Evolutionary conservation across 805 yeast species (phyloP).

Genomic region (Yamadazyma takamatsuzukensis): DNA sequence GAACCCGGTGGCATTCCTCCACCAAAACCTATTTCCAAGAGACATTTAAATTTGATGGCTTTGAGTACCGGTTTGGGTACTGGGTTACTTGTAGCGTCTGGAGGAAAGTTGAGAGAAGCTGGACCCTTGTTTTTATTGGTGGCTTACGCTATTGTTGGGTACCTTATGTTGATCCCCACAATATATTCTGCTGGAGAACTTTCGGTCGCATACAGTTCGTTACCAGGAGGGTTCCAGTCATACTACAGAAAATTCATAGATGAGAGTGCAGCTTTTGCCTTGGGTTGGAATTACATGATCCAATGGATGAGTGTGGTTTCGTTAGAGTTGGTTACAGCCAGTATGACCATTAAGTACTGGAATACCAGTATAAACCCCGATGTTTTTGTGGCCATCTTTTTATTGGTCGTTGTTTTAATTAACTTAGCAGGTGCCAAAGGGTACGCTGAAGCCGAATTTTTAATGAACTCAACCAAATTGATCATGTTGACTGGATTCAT

Average conservation of each 20-base stretch:
- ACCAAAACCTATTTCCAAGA: conserved; percentile 17
- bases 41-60: conserved; percentile 28
- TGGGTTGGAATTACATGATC: conserved; percentile 60
- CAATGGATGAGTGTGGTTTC: conserved; percentile 64
- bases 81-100: conserved; percentile 41
- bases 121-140: conserved; percentile 33
- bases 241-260: conserved; percentile 54
- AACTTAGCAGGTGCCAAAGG: conserved; percentile 46
- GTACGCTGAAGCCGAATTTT: conserved; percentile 43
- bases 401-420: conserved; percentile 40
- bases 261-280: conserved; percentile 55
- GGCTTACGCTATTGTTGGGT: conserved; percentile 33
- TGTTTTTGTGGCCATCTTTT: conserved; percentile 54
- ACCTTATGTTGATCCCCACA: conserved; percentile 32
- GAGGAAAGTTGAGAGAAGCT: conserved; percentile 31
- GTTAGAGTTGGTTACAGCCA: conserved; percentile 61
- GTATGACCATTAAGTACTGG: conserved; percentile 62
- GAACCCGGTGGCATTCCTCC: conserved; percentile 13
- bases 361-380: conserved; percentile 45
- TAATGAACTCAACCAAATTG: conserved; percentile 35
- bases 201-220: conserved; percentile 55
- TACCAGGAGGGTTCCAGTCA: conserved; percentile 63
- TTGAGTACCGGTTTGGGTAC: conserved; percentile 40
- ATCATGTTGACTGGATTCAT: conserved; percentile 37
- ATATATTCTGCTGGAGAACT: conserved; percentile 44